Base-by-base conservation (phyloP, 202 grass and related monocot species). In the Zizania palustris region DNA sequence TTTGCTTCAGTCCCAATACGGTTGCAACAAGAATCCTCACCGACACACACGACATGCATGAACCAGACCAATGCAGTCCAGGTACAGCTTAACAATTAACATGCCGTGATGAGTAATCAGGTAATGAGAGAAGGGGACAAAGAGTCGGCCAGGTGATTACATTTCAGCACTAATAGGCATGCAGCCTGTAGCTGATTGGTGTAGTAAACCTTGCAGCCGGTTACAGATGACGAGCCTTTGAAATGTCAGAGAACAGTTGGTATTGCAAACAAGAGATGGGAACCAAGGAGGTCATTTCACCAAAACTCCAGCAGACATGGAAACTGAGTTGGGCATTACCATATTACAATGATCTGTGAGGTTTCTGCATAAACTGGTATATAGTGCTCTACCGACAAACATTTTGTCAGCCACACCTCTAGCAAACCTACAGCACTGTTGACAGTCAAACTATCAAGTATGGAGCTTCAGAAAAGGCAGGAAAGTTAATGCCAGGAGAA, bases 321-420 rank as follows among this genome's bases (percentile, higher is more conserved):
- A 37, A 77, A 49, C 51, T 28, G 13, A 60, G 60, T 81, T 67
- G 35, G 48, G 65, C 77, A 67, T 84, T 61, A 88, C 86, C 86
- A 77, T 61, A 85, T 89, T 85, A 88, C 82, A 88, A 77, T 51
- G 60, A 81, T 62, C 77, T 77, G 72, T 88, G 77, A 88, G 77
- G 67, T 85, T 73, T 85, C 82, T 81, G 86, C 76, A 77, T 62
- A 71, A 76, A 81, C 77, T 57, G 72, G 48, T 20, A 67, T 73
- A 79, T 39, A 63, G 79, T 79, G 82, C 74, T 69, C 80, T 79
- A 81, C 59, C 60, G 11, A 76, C 60, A 87, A 82, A 66, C 66
- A 81, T 46, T 59, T 49, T 77, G 67, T 81, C 82, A 77, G 61
- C 72, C 54, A 58, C 36, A 73, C 37, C 70, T 73, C 69, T 81